Conservation (phyloP, 495 filamentous ascomycete species). For the Apodospora peruviana region DNA sequence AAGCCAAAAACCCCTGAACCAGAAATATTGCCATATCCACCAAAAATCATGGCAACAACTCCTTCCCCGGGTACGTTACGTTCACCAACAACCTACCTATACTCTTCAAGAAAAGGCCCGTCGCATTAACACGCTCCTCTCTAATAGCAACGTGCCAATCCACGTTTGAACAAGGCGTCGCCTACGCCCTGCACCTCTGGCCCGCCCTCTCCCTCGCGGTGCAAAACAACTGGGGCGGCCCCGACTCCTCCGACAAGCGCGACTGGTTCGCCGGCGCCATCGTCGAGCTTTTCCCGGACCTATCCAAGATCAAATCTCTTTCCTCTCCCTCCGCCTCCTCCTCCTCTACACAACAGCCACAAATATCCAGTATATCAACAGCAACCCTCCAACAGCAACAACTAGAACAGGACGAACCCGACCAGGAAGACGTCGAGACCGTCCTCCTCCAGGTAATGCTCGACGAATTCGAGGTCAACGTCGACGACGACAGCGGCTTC, state of each 20-base stretch:
- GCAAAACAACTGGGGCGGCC: conserved; percentile 81
- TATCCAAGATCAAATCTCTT: conserved; percentile 46
- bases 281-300: conserved; percentile 67
- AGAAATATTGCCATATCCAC: not conserved
- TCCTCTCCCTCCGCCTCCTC: conserved; percentile 8
- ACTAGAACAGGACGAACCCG: conserved; percentile 50
- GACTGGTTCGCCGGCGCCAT: conserved; percentile 93
- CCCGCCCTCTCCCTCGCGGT: conserved; percentile 80
- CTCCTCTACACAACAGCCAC: conserved; percentile 1
- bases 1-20: no score
- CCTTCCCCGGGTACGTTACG: not conserved
- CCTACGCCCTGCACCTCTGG: conserved; percentile 77
- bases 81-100: not conserved
- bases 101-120: not conserved
- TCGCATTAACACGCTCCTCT: conserved; percentile 12
- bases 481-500: conserved; percentile 82
- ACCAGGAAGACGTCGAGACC: conserved; percentile 76
- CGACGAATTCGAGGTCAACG: conserved; percentile 87
- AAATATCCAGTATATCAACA: no score
- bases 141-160: conserved; percentile 59
- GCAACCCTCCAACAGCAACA: not conserved
- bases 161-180: conserved; percentile 77
- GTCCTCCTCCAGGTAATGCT: conserved; percentile 83
- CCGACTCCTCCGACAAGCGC: conserved; percentile 78
- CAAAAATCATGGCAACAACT: not conserved